Percentiles rank a stretch among this genome's conserved stretches.
phyloP scores from a whole-genome alignment of 805 yeast species.

The Sugiyamaella boreocaroliniensis region DNA sequence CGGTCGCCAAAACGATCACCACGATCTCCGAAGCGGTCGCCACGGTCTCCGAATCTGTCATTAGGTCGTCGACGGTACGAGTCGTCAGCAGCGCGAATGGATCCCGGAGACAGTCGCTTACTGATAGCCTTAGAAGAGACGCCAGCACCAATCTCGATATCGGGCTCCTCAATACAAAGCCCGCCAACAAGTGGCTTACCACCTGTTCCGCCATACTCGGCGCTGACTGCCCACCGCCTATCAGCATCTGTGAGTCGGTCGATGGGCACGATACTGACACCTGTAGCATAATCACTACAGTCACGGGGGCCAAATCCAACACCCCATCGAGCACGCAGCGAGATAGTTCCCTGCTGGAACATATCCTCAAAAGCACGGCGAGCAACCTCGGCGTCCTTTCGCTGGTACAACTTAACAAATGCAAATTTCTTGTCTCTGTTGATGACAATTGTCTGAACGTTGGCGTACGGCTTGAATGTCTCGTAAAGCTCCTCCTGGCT shows the following conservation, averaged over 20 bases:
- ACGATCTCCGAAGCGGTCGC: neutral
- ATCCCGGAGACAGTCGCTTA: constrained; percentile 85
- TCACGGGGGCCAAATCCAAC: constrained; percentile 99
- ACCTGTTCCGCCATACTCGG: constrained; percentile 97
- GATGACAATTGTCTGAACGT: constrained; percentile 83
- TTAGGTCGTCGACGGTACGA: neutral
- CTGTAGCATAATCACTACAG: constrained; percentile 91
- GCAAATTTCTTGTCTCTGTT: constrained; percentile 92
- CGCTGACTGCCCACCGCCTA: constrained; percentile 75
- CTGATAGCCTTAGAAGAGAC: constrained; percentile 88
- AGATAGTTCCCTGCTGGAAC: constrained; percentile 54
- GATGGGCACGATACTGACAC: constrained; percentile 81
- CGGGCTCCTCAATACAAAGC: constrained; percentile 90
- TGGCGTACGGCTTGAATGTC: constrained; percentile 76
- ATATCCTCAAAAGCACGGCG: constrained; percentile 53
- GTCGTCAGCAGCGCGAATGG: constrained; percentile 36
- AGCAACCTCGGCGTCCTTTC: constrained; percentile 85
- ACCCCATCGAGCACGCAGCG: constrained; percentile 92
- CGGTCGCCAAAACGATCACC: constrained; percentile 4
- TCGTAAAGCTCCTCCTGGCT: constrained; percentile 64
- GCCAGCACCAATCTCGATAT: constrained; percentile 92
- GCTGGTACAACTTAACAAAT: constrained; percentile 85
- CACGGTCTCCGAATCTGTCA: constrained; percentile 1
- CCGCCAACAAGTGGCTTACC: constrained; percentile 77
- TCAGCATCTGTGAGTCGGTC: constrained; percentile 91